Base-by-base conservation (phyloP, 768 basidiomycete species). In the Boletales sp. region DNA sequence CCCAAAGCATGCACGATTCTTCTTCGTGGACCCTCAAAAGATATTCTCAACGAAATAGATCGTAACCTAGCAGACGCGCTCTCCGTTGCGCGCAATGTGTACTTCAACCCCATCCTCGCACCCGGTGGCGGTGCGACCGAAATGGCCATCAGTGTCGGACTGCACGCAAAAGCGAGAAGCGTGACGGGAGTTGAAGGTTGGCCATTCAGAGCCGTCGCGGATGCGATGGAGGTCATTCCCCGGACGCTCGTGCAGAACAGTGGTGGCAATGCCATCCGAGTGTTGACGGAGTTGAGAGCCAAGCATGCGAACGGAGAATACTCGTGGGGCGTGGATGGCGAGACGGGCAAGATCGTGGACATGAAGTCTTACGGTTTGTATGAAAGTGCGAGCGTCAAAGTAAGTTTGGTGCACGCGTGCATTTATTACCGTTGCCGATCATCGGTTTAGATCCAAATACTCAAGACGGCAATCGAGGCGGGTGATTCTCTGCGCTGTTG, bases 1-100 rank as follows among this genome's bases (percentile, higher is more conserved):
- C 96, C 96, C 5, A 95, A 96, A 73, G 96, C 95, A 1, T 98
- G 96, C 79, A 97, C 95, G 11, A 93, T 98, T 71, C 82, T 99
- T 41, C 87, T 99, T 13, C 92, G 95, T 37, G 94, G 96, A 2
- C 96, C 96, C 0, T 95, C 93, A 3, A 99, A 98, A 70, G 96
- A 98, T 63, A 93, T 98, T 60, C 77, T 99, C 43, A 96, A 97
- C 69, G 96, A 98, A 73, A 91, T 98, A 58, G 96, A 98, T 69
- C 84, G 95, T 44, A 99, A 98, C 70, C 80, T 98, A 30, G 92
- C 93, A 2, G 96, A 99, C 60, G 96, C 95, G 32, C 97, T 99
- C 87, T 83, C 87, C 34, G 94, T 98, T 48, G 95, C 95, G 3
- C 85, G 95, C 21, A 99, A 98, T 63, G 94, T 93, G 39, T 86